phyloP scores from a whole-genome alignment of 2,329 filamentous ascomycete genomes.

The Trichoderma endophyticum region DNA sequence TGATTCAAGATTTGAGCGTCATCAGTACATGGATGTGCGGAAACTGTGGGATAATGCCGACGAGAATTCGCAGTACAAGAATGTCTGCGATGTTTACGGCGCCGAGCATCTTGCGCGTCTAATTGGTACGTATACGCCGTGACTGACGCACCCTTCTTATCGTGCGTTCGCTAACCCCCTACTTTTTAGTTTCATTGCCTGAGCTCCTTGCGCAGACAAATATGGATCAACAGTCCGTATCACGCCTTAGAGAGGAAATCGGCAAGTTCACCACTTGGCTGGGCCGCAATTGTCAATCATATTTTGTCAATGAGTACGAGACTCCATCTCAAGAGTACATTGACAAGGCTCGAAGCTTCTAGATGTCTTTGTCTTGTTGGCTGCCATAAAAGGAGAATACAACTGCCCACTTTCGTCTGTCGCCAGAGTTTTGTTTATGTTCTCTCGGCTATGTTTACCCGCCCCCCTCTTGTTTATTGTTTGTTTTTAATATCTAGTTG shows the following conservation, averaged over 20 bases:
- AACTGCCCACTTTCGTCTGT: neutral
- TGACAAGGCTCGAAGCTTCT: slow-evolving; percentile 58
- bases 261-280: slow-evolving; percentile 84
- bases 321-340: slow-evolving; percentile 68
- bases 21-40: slow-evolving; percentile 77
- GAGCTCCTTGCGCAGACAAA: slow-evolving; percentile 96
- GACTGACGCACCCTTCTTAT: neutral
- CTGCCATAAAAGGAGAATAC: neutral
- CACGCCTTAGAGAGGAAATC: slow-evolving; percentile 83
- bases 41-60: slow-evolving; percentile 63
- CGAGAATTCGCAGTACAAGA: slow-evolving; percentile 66
- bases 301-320: slow-evolving; percentile 77
- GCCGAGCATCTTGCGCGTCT: slow-evolving; percentile 88
- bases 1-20: slow-evolving; percentile 73
- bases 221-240: slow-evolving; percentile 91
- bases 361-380: slow-evolving; percentile 9
- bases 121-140: slow-evolving; percentile 61
- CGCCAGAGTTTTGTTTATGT: neutral
- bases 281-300: slow-evolving; percentile 68
- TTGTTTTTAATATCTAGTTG: neutral
- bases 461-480: neutral
- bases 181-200: slow-evolving; percentile 72
- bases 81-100: slow-evolving; percentile 79
- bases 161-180: neutral
- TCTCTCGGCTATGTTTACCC: neutral